Evolutionary conservation across 2,329 filamentous ascomycete genomes (phyloP), one percentile per base, ranked within the genome.

Genomic region (Hymenoscyphus linearis): DNA sequence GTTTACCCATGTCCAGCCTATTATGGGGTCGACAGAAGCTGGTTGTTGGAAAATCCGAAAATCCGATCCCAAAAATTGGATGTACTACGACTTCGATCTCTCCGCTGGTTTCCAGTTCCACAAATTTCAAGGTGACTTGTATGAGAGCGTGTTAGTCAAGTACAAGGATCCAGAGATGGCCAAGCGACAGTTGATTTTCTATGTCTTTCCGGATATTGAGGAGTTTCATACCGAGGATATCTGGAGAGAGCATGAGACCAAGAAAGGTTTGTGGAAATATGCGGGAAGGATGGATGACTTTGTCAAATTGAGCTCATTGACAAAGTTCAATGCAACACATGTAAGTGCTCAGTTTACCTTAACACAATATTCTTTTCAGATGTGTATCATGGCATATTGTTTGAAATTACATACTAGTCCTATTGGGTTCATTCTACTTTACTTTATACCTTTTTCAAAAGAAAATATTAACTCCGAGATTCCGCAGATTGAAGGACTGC

Each of bases 251-350:
- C 60, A 64, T 56, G 55, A 58, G 2, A 59, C 62, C 22, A 59
- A 56, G 10, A 37, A 58, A 35, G 58, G 40, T 25, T 35, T 64
- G 26, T 64, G 60, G 58, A 52, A 57, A 26, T 60, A 57, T 47
- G 54, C 47, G n/a, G 62, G 58, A 5, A 53, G 62, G 25, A 58
- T 55, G 14, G 58, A 62, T 40, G 60, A 64, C 22, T 58, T 58
- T 52, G 37, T 62, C 16, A 57, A 57, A 14, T 40, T 57, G 55
- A 57, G 36, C 7, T 40, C 55, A 27, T n/a, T 54, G 52, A 54
- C 52, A 10, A 54, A 54, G 16, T 54, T 54, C 16, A 54, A 54
- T 34, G 52, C 52, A n/a, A 27, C 22, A 27, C 52, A 54, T 12
- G 35, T 26, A 27, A 44, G 40, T 44, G 10, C n/a, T n/a, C n/a